These are phyloP conservation scores for Pseudogymnoascus sp. DNA, from an alignment of 2,329 filamentous ascomycete species.

Conservation along the genomic window DNA sequence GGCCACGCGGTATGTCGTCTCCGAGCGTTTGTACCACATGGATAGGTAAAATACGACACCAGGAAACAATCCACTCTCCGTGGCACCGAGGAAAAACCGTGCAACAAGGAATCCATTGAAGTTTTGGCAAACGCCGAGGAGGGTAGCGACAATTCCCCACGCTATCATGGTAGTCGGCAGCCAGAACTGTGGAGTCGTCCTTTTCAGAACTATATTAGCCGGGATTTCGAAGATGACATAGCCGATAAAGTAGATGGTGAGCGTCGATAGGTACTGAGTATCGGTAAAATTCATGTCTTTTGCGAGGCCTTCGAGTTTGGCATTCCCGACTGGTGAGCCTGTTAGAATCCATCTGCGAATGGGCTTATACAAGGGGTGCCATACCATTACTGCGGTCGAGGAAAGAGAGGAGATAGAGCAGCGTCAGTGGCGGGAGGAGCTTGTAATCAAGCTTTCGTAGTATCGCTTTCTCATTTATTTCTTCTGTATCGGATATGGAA, in stretches of 20 bases:
- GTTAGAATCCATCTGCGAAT: background rate
- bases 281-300: slow-evolving; percentile 47
- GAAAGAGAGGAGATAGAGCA: slow-evolving; percentile 50
- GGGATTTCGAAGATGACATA: slow-evolving; percentile 55
- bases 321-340: slow-evolving; percentile 46
- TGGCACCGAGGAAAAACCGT: slow-evolving; percentile 48
- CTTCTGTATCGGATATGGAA: slow-evolving; percentile 8
- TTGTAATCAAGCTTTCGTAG: slow-evolving; percentile 48
- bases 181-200: slow-evolving; percentile 50
- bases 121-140: slow-evolving; percentile 43
- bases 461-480: slow-evolving; percentile 48
- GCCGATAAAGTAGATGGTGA: slow-evolving; percentile 59
- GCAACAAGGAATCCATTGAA: slow-evolving; percentile 44
- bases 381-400: slow-evolving; percentile 51
- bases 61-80: slow-evolving; percentile 61
- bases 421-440: slow-evolving; percentile 45
- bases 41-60: slow-evolving; percentile 74
- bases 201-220: slow-evolving; percentile 55
- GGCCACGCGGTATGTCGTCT: slow-evolving; percentile 47
- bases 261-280: slow-evolving; percentile 55
- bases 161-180: slow-evolving; percentile 48
- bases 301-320: slow-evolving; percentile 47
- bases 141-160: slow-evolving; percentile 48
- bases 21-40: slow-evolving; percentile 54
- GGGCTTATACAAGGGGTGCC: slow-evolving; percentile 29